phyloP scores from a whole-genome alignment of 2,329 filamentous ascomycete genomes.

The Aspergillus sp. region DNA sequence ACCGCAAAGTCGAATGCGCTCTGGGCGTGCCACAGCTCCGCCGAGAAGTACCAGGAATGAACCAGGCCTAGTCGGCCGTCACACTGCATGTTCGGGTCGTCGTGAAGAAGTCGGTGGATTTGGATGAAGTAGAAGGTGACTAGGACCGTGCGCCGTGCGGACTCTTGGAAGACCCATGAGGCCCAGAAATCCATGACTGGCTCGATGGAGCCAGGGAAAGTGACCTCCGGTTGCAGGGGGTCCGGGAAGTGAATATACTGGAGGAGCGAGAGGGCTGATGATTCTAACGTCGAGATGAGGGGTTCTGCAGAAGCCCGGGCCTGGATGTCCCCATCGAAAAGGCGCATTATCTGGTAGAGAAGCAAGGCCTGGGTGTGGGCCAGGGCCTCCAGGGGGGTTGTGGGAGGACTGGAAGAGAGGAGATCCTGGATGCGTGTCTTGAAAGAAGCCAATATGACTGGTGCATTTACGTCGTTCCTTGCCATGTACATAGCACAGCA shows the following conservation, averaged over 20 bases:
- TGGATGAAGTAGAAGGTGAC: constrained; percentile 47
- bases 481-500: constrained; percentile 55
- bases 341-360: constrained; percentile 51
- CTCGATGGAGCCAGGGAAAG: constrained; percentile 36
- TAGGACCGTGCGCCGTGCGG: constrained; percentile 53
- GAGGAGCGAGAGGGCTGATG: constrained; percentile 21
- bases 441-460: constrained; percentile 52
- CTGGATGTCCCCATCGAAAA: constrained; percentile 54
- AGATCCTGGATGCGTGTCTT: constrained; percentile 48
- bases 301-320: constrained; percentile 42
- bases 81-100: constrained; percentile 16
- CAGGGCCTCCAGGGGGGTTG: constrained; percentile 31
- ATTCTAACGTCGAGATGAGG: constrained; percentile 27
- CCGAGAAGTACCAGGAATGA: constrained; percentile 31
- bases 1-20: constrained; percentile 29
- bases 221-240: constrained; percentile 3
- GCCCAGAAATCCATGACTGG: constrained; percentile 50
- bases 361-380: constrained; percentile 51
- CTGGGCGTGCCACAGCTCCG: constrained; percentile 27
- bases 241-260: constrained; percentile 19
- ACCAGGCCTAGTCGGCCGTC: constrained; percentile 27
- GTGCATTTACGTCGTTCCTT: constrained; percentile 50
- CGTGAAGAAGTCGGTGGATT: constrained; percentile 25
- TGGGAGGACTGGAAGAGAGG: constrained; percentile 31
- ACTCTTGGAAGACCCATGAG: constrained; percentile 56